Evolutionary conservation across 176 grass and related monocot genomes (phyloP).

Genomic region (Areca catechu): DNA sequence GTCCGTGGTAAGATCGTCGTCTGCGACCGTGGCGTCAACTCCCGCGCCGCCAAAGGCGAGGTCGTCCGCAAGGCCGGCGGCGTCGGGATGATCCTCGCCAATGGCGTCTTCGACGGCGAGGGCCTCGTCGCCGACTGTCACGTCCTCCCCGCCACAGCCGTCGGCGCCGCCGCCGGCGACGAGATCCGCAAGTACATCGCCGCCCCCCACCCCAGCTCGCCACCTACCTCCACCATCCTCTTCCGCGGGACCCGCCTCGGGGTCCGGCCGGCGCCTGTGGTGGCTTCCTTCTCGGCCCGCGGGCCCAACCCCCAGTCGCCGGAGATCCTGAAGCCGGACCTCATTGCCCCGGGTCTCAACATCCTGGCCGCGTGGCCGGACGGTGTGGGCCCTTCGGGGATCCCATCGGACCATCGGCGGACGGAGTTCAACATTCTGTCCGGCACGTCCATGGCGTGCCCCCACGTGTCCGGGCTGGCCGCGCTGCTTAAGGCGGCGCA

Average conservation of each 20-base stretch:
- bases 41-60: conserved; percentile 1
- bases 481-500: no score
- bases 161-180: background rate
- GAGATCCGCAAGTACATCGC: conserved; percentile 3
- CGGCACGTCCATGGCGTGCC: no score
- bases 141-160: background rate
- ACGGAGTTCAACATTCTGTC: no score
- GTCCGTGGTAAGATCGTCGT: background rate
- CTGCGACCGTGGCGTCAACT: background rate
- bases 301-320: conserved; percentile 3
- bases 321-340: conserved; percentile 2
- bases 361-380: background rate
- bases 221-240: background rate
- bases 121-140: conserved; percentile 3
- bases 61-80: background rate
- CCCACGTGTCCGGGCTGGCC: no score
- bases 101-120: conserved; percentile 1
- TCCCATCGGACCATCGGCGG: background rate
- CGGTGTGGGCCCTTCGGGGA: background rate
- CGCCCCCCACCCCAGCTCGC: background rate
- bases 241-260: conserved; percentile 4
- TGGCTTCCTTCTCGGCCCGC: background rate
- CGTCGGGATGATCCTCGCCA: background rate
- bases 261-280: background rate
- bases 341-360: background rate